Evolutionary conservation across 768 basidiomycete genomes (phyloP).

Genomic region (Lactarius psammicola): DNA sequence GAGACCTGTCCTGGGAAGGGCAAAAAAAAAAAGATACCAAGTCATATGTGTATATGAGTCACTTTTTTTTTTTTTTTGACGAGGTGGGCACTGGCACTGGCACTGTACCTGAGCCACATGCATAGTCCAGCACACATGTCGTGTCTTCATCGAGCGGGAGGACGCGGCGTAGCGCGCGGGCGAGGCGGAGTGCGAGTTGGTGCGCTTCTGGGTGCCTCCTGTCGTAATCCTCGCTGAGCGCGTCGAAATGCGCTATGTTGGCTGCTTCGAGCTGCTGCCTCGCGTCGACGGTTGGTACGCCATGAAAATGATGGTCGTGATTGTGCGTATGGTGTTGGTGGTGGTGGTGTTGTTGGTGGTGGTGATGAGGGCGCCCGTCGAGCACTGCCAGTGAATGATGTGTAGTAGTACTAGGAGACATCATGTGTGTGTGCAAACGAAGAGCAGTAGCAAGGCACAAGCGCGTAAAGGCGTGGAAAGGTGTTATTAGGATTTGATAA

Average conservation of each 20-base stretch:
- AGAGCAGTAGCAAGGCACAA: neutral
- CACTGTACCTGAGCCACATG: constrained; percentile 22
- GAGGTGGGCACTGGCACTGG: too few species aligned
- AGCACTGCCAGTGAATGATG: too few species aligned
- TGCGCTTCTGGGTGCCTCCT: constrained; percentile 6
- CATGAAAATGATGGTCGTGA: neutral
- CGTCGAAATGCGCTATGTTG: constrained; percentile 18
- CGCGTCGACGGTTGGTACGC: neutral
- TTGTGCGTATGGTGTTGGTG: too few species aligned
- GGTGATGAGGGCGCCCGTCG: too few species aligned
- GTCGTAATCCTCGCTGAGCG: constrained; percentile 13
- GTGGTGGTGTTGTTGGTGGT: too few species aligned
- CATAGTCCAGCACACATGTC: constrained; percentile 18
- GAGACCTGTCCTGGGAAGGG: constrained; percentile 55
- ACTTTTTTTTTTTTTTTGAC: too few species aligned
- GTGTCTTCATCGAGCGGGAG: constrained; percentile 10
- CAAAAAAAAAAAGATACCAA: neutral
- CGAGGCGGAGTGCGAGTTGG: constrained; percentile 7
- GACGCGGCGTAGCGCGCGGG: neutral
- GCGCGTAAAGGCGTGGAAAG: neutral
- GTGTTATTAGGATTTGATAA: constrained; percentile 2
- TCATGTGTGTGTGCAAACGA: neutral
- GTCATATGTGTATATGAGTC: too few species aligned
- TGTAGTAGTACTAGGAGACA: neutral
- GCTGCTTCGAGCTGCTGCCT: constrained; percentile 10